phyloP scores from a whole-genome alignment of 1,284 basidiomycete species.

The Leccinum huronense region DNA sequence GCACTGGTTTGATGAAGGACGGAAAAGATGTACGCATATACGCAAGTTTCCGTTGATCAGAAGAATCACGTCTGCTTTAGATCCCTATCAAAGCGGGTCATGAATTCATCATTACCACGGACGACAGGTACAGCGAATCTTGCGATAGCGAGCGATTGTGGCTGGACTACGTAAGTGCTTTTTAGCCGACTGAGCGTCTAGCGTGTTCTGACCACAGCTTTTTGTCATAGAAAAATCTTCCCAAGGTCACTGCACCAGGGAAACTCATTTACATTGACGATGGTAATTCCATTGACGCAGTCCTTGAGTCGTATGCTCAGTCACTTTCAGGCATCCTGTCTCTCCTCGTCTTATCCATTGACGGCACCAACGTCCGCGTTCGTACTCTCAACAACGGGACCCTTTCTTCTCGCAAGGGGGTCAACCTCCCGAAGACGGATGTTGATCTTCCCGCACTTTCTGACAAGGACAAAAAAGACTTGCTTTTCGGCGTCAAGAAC shows the following conservation, averaged over 20 bases:
- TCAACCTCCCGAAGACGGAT: constrained; percentile 97
- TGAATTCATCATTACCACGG: constrained; percentile 91
- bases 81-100: constrained; percentile 87
- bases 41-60: constrained; percentile 8
- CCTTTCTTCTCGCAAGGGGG: constrained; percentile 97
- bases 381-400: constrained; percentile 91
- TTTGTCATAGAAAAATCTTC: constrained; percentile 72
- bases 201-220: constrained; percentile 13
- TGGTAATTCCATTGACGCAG: constrained; percentile 47
- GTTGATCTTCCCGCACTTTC: constrained; percentile 98
- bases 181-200: constrained; percentile 15
- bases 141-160: constrained; percentile 85
- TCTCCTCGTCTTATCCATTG: constrained; percentile 87
- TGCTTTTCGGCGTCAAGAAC: constrained; percentile 95
- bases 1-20: constrained; percentile 92
- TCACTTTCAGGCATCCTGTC: constrained; percentile 74
- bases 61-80: constrained; percentile 40
- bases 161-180: constrained; percentile 81
- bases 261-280: constrained; percentile 98
- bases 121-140: constrained; percentile 75
- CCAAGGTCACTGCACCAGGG: constrained; percentile 93
- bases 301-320: constrained; percentile 10
- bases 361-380: constrained; percentile 79
- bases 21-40: constrained; percentile 62
- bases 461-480: constrained; percentile 96